These are phyloP conservation scores for Sherardia arvensis DNA, from an alignment of 257 asterid species.

Conservation along the genomic window DNA sequence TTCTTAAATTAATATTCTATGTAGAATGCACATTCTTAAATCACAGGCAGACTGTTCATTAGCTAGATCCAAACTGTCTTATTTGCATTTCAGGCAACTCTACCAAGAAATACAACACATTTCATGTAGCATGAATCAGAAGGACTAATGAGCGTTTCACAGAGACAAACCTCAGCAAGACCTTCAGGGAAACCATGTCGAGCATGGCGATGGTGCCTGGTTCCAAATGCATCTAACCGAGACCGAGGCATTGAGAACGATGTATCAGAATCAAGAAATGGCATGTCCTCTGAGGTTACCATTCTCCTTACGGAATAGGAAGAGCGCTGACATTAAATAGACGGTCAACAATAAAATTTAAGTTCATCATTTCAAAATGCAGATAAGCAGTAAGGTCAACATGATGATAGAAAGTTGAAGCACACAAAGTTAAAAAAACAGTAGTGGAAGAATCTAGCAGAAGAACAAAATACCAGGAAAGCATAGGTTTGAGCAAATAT, in stretches of 20 bases:
- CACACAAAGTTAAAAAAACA: neutral
- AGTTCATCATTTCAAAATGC: neutral
- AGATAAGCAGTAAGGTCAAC: slow-evolving; percentile 4
- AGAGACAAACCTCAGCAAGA: slow-evolving; percentile 35
- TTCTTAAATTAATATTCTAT: too few species aligned
- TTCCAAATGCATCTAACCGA: slow-evolving; percentile 25
- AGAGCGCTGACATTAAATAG: slow-evolving; percentile 21
- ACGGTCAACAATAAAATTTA: slow-evolving; percentile 2
- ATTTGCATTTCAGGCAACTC: neutral
- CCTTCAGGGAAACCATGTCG: slow-evolving; percentile 32
- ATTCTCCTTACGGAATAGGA: slow-evolving; percentile 35
- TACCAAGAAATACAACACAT: neutral
- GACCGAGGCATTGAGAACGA: slow-evolving; percentile 22
- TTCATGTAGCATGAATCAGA: neutral
- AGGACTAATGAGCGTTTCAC: neutral
- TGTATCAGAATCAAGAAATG: slow-evolving; percentile 27
- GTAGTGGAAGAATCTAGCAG: neutral
- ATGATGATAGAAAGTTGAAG: neutral
- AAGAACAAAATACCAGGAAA: neutral
- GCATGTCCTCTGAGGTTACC: slow-evolving; percentile 35
- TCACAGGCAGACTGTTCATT: neutral
- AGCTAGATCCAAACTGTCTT: neutral
- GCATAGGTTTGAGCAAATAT: neutral
- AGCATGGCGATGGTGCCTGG: slow-evolving; percentile 33
- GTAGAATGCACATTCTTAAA: neutral